phyloP scores from a whole-genome alignment of 495 filamentous ascomycete genomes.

The Penicillium waksmanii region DNA sequence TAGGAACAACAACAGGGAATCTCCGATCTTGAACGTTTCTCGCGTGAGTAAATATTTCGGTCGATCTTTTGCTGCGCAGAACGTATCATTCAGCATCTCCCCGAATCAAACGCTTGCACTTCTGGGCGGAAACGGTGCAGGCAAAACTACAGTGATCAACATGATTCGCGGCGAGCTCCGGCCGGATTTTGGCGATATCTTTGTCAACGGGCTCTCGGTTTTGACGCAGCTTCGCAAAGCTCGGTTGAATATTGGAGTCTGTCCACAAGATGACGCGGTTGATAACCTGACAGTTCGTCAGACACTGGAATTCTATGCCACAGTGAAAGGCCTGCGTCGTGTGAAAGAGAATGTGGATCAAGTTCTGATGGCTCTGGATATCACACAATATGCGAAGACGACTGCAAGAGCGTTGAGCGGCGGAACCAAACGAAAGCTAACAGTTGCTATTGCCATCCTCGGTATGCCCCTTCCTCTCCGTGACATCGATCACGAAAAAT shows the following conservation, averaged over 20 bases:
- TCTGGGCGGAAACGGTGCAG: conserved; percentile 86
- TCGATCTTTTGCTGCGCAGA: neutral
- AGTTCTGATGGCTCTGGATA: conserved; percentile 48
- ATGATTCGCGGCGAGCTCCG: conserved; percentile 83
- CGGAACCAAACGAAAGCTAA: conserved; percentile 60
- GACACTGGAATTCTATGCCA: conserved; percentile 61
- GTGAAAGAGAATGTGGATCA: conserved; percentile 53
- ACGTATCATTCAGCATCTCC: neutral
- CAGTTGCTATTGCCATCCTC: conserved; percentile 51
- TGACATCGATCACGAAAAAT: neutral
- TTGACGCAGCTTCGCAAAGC: conserved; percentile 65
- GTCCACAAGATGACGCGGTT: conserved; percentile 58
- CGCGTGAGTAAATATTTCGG: conserved; percentile 4
- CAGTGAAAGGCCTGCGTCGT: conserved; percentile 54
- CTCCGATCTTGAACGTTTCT: conserved; percentile 1
- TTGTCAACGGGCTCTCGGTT: conserved; percentile 74
- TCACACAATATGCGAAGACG: conserved; percentile 39
- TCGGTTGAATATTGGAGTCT: conserved; percentile 72
- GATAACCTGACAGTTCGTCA: conserved; percentile 61
- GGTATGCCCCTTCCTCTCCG: conserved; percentile 19
- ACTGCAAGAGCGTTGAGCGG: conserved; percentile 54
- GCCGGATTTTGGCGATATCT: conserved; percentile 69
- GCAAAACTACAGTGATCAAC: conserved; percentile 83
- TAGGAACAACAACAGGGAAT: neutral
- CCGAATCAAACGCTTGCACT: conserved; percentile 65